Conservation (phyloP, 306 rosid species). For the Trifolium fragiferum region DNA sequence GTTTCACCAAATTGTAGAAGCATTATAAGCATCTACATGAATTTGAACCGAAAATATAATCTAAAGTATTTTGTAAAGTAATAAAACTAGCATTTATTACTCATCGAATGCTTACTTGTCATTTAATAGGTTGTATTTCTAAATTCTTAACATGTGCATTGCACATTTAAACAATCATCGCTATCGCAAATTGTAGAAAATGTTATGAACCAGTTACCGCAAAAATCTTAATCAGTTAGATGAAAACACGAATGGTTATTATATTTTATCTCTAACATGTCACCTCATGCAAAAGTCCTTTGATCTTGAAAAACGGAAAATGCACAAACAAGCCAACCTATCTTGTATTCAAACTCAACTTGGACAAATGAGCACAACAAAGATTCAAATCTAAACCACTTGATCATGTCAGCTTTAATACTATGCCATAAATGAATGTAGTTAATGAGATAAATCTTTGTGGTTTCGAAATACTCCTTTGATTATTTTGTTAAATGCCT, state of each 20-base stretch:
- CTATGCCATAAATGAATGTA: neutral
- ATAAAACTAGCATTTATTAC: slow-evolving; percentile 9
- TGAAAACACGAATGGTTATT: neutral
- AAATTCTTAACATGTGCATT: slow-evolving; percentile 1
- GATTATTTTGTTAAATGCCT: slow-evolving; percentile 1
- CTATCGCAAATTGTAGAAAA: slow-evolving; percentile 1
- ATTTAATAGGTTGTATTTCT: neutral
- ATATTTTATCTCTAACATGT: neutral
- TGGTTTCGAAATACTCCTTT: neutral
- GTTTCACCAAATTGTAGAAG: slow-evolving; percentile 31
- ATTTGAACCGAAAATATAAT: slow-evolving; percentile 21
- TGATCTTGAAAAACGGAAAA: neutral
- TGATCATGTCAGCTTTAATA: neutral
- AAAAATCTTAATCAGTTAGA: neutral
- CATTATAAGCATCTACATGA: slow-evolving; percentile 30
- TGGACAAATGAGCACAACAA: neutral
- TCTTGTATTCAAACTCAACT: slow-evolving; percentile 10
- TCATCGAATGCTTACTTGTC: neutral
- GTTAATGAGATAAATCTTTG: neutral
- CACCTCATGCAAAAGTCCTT: neutral
- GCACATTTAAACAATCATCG: neutral
- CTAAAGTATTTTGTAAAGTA: slow-evolving; percentile 1
- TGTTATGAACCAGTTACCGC: neutral
- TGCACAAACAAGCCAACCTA: neutral
- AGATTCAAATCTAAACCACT: neutral